Percentiles rank a stretch among this genome's conserved stretches.
phyloP scores from a whole-genome alignment of 202 grass and related monocot species.

The Tripidium arundinaceum region DNA sequence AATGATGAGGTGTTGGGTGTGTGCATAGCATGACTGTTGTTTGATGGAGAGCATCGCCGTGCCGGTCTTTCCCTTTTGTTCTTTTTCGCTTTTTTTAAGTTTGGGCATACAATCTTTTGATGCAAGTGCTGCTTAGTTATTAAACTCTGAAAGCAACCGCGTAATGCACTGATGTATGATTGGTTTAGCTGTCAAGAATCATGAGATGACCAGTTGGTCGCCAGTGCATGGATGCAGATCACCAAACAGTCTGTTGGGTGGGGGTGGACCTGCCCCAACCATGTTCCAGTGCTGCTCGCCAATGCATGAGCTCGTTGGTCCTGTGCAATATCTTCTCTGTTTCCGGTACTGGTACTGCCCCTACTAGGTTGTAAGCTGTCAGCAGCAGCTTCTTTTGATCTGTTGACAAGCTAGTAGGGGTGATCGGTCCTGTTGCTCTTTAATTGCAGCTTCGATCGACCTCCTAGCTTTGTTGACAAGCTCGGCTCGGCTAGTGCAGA shows the following conservation, averaged over 20 bases:
- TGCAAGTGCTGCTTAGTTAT: conserved; percentile 13
- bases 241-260: conserved; percentile 45
- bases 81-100: neutral
- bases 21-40: conserved; percentile 42
- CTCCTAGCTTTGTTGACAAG: neutral
- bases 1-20: conserved; percentile 40
- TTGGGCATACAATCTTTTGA: neutral
- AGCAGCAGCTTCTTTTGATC: neutral
- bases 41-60: conserved; percentile 1
- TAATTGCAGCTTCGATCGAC: neutral
- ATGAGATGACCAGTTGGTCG: conserved; percentile 11
- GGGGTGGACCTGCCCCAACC: conserved; percentile 47
- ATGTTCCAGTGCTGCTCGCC: conserved; percentile 26
- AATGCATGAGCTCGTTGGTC: neutral
- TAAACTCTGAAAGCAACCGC: neutral
- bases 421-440: too few relatives aligned
- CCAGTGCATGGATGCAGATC: conserved; percentile 32
- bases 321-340: neutral
- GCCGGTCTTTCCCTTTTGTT: neutral
- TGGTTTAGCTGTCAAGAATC: conserved; percentile 45
- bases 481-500: neutral
- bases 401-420: too few relatives aligned
- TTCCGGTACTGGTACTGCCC: neutral
- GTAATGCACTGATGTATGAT: conserved; percentile 2
- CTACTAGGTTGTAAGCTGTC: neutral